Evolutionary conservation across 2,329 filamentous ascomycete genomes (phyloP), one percentile per base, ranked within the genome.

Genomic region (Ascosphaera acerosa): DNA sequence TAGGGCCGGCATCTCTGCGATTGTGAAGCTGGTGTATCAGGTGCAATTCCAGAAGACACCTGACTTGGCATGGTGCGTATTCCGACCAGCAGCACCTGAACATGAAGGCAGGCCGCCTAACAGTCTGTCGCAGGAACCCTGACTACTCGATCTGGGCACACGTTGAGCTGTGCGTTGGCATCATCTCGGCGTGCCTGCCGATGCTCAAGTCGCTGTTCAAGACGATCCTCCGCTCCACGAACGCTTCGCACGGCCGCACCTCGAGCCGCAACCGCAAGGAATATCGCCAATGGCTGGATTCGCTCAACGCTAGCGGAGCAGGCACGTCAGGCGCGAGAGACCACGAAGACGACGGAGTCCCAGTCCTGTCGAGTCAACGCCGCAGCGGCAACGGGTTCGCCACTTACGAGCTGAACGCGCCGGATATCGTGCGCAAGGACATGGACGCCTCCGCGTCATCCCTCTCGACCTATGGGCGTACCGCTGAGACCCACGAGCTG

Each of bases 1-100:
- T 16, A 33, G 31, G 12, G 31, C 31, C 7, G 22, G 31, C 10
- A 18, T 15, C 25, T 20, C 31, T 5, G 31, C 31, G 17, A 23
- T 28, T 18, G 22, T 18, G 6, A 28, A 28, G 18, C 15, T 28
- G 4, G 31, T 33, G 15, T 23, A 27, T 14, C 22, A 28, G 2
- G 19, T 15, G 10, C 9, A 25, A 7, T 3, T 33, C 18, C 12
- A 12, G 9, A 5, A 16, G 15, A 28, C 15, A 12, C 2, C 15
- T 9, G 22, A 33, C 15, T 10, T 18, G 7, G 15, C 31, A 17
- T 33, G 31, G 31, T 33, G 29, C 18, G 30, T 10, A 12, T 29
- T 16, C 10, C 14, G 9, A 18, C 18, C 14, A 2, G 10, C 10
- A 10, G 9, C 10, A 3, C 14, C 14, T 14, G 27, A 16, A 29